Conservation (phyloP, 768 basidiomycete species). For the Gymnopilus junonius region DNA sequence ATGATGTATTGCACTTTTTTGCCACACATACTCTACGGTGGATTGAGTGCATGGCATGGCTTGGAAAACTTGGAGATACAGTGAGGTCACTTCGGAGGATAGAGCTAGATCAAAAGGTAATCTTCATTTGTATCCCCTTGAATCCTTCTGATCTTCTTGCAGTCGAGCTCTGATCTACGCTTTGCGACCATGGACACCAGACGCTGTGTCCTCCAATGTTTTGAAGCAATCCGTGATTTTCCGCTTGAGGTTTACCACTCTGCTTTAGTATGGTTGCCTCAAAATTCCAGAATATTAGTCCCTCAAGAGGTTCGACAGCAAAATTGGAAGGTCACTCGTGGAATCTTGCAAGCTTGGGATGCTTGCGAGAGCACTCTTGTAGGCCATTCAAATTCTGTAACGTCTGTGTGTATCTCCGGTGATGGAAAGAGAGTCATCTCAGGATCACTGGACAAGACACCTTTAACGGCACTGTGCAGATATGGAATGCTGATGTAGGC, state of each 20-base stretch:
- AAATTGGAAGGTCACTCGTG: background rate
- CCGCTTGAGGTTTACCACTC: slow-evolving; percentile 2
- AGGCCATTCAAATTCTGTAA: slow-evolving; percentile 15
- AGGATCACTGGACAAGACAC: slow-evolving; percentile 11
- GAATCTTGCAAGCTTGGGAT: background rate
- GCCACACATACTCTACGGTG: background rate
- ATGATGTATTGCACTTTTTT: background rate
- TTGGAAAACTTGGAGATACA: background rate
- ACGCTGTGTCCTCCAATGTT: background rate
- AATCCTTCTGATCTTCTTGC: background rate
- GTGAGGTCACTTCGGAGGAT: background rate
- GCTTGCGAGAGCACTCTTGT: background rate
- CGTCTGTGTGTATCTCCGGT: slow-evolving; percentile 24
- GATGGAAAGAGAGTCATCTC: slow-evolving; percentile 23
- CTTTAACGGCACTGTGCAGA: slow-evolving; percentile 13
- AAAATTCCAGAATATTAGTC: slow-evolving; percentile 17
- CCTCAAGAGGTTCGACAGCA: background rate
- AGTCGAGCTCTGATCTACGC: background rate
- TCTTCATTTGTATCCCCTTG: background rate
- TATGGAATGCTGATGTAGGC: slow-evolving; percentile 25
- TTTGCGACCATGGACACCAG: background rate
- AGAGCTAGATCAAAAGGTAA: background rate
- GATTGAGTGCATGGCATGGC: background rate
- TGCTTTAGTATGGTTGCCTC: slow-evolving; percentile 24
- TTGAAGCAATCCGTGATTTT: background rate